A percentile compares a stretch with the other conserved stretches of the same genome.
These are phyloP conservation scores for Populus hybrid DNA, from an alignment of 441 rosid genomes.

Conservation along the genomic window DNA sequence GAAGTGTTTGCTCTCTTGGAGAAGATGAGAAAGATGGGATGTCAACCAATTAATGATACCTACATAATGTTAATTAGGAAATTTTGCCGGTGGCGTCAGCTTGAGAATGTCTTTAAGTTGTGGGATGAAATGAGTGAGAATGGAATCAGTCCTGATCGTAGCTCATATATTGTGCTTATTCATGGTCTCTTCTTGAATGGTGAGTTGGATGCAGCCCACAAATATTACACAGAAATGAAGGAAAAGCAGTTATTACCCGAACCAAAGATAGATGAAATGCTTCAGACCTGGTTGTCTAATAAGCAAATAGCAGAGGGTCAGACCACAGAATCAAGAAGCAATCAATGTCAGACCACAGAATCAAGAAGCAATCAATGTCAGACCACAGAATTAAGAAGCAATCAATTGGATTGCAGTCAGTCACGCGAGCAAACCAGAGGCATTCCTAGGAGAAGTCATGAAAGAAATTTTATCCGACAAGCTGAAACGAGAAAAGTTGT, in stretches of 20 bases:
- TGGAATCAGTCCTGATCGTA: conserved; percentile 69
- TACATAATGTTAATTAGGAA: conserved; percentile 85
- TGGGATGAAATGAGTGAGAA: conserved; percentile 78
- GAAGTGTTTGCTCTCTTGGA: conserved; percentile 73
- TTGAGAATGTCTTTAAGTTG: conserved; percentile 53
- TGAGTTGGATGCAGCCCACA: conserved; percentile 70
- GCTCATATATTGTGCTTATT: conserved; percentile 76
- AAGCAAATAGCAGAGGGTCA: conserved; percentile 49
- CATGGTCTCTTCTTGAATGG: conserved; percentile 89
- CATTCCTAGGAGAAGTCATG: conserved; percentile 29
- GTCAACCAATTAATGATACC: conserved; percentile 69
- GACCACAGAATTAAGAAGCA: conserved; percentile 21
- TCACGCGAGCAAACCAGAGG: conserved; percentile 22
- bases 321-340: conserved; percentile 21
- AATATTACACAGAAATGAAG: conserved; percentile 79
- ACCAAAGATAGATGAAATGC: conserved; percentile 63
- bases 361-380: conserved; percentile 24
- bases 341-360: conserved; percentile 25
- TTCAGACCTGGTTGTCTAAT: conserved; percentile 67
- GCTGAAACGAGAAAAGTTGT: conserved; percentile 67
- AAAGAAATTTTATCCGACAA: conserved; percentile 46
- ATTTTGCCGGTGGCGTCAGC: conserved; percentile 81
- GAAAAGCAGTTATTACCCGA: conserved; percentile 61
- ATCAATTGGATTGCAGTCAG: conserved; percentile 16
- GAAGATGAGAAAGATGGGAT: conserved; percentile 65